phyloP scores from a whole-genome alignment of 2,329 filamentous ascomycete genomes.

The Xenosphaeropsis pyriputrescens region DNA sequence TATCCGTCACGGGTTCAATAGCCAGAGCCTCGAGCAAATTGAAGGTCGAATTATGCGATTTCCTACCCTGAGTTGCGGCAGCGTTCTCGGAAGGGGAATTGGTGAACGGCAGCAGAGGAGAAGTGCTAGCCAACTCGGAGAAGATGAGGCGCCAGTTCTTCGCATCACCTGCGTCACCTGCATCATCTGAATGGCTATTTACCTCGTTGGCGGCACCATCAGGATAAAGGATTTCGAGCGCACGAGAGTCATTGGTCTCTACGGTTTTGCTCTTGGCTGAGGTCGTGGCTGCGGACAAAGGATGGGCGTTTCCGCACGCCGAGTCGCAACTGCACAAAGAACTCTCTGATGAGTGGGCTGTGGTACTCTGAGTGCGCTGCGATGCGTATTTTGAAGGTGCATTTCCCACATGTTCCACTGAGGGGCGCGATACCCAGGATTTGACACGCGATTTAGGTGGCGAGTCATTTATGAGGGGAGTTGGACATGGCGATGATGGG shows the following conservation, averaged over 20 bases:
- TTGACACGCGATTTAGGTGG: conserved; percentile 3
- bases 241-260: conserved; percentile 10
- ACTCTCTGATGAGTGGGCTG: conserved; percentile 25
- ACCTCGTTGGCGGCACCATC: too few species aligned
- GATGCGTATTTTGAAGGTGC: background rate
- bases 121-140: conserved; percentile 4
- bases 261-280: conserved; percentile 6
- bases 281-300: conserved; percentile 11
- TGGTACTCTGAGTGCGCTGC: conserved; percentile 18
- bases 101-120: conserved; percentile 2
- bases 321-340: conserved; percentile 30
- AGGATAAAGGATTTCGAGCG: conserved; percentile 8
- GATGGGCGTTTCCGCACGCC: conserved; percentile 14
- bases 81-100: background rate
- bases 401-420: background rate
- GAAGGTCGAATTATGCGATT: conserved; percentile 9
- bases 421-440: conserved; percentile 8
- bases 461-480: background rate
- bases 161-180: conserved; percentile 4
- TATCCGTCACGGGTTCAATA: conserved; percentile 9
- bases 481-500: conserved; percentile 1
- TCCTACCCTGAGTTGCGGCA: conserved; percentile 1
- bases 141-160: conserved; percentile 11
- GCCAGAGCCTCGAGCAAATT: conserved; percentile 17
- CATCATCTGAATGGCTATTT: too few species aligned